These are phyloP conservation scores for Epichloe sibirici DNA, from an alignment of 2,329 filamentous ascomycete species.

Conservation along the genomic window DNA sequence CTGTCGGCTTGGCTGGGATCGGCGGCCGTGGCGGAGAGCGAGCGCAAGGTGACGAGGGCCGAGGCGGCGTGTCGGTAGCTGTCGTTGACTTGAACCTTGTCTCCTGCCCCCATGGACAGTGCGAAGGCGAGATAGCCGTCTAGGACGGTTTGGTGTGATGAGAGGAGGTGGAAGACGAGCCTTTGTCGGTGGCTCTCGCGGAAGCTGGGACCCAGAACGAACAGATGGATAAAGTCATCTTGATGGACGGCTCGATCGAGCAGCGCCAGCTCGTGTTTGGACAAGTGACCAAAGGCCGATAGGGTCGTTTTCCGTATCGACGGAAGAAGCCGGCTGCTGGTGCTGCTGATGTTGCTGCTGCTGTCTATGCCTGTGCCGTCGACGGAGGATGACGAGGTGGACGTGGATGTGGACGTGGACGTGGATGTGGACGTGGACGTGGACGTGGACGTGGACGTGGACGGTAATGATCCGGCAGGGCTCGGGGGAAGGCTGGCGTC, in stretches of 20 bases:
- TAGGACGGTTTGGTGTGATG: conserved; percentile 4
- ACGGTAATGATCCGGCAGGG: neutral
- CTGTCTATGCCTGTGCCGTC: neutral
- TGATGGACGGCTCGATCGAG: conserved; percentile 8
- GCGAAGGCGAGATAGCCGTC: conserved; percentile 12
- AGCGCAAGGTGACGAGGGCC: conserved; percentile 9
- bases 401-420: neutral
- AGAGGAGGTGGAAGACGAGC: conserved; percentile 9
- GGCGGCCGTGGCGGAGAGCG: conserved; percentile 5
- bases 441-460: neutral
- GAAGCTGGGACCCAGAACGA: conserved; percentile 13
- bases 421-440: no score
- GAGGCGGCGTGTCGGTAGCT: conserved; percentile 10
- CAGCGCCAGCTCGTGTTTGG: conserved; percentile 1
- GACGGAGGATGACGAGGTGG: neutral
- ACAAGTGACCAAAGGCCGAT: neutral
- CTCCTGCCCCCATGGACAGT: conserved; percentile 5
- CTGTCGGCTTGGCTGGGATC: conserved; percentile 3
- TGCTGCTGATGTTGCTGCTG: neutral
- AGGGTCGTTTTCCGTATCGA: neutral
- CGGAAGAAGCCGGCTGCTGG: neutral
- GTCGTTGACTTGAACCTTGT: neutral
- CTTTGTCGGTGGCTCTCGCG: conserved; percentile 8
- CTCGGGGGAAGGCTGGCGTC: neutral
- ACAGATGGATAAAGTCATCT: conserved; percentile 8